Evolutionary conservation across 192 early-diverging fungal species (phyloP).

Genomic region (Rhizoclosmatium sp.): DNA sequence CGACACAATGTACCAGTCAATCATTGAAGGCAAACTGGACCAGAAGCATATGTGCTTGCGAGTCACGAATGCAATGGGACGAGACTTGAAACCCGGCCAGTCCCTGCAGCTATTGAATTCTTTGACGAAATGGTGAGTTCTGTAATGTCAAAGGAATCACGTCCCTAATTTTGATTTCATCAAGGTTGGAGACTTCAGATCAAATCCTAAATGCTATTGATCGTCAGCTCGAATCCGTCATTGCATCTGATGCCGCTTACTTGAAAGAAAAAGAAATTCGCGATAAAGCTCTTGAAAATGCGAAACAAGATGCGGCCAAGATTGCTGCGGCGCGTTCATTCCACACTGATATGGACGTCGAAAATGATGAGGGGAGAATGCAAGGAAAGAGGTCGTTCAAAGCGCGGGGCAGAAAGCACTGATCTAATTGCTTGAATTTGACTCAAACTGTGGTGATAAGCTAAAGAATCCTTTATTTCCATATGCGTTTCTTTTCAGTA

Average conservation of each 20-base stretch:
- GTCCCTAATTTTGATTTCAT: not conserved
- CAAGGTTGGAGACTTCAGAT: conserved; percentile 65
- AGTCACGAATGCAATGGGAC: conserved; percentile 83
- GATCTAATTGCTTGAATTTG: conserved; percentile 1
- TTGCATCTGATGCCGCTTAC: conserved; percentile 33
- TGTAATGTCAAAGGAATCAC: too few relatives aligned
- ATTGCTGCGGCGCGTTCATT: conserved; percentile 1
- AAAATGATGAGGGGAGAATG: too few relatives aligned
- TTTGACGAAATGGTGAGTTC: conserved; percentile 66
- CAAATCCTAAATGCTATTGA: conserved; percentile 61
- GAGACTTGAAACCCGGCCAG: conserved; percentile 77
- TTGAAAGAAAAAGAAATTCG: conserved; percentile 40
- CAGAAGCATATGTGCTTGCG: conserved; percentile 77
- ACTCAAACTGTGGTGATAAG: too few relatives aligned
- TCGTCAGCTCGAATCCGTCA: conserved; percentile 58
- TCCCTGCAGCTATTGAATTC: conserved; percentile 60
- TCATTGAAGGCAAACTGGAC: conserved; percentile 83
- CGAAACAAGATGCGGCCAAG: conserved; percentile 41
- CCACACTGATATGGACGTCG: conserved; percentile 9
- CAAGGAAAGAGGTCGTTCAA: too few relatives aligned
- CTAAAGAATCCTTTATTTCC: not conserved
- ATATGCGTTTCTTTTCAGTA: not conserved
- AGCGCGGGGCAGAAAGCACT: conserved; percentile 6
- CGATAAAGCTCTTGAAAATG: conserved; percentile 43
- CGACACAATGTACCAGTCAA: conserved; percentile 81